phyloP scores from a whole-genome alignment of 179 eudicot genomes.

The Silene vulgaris region DNA sequence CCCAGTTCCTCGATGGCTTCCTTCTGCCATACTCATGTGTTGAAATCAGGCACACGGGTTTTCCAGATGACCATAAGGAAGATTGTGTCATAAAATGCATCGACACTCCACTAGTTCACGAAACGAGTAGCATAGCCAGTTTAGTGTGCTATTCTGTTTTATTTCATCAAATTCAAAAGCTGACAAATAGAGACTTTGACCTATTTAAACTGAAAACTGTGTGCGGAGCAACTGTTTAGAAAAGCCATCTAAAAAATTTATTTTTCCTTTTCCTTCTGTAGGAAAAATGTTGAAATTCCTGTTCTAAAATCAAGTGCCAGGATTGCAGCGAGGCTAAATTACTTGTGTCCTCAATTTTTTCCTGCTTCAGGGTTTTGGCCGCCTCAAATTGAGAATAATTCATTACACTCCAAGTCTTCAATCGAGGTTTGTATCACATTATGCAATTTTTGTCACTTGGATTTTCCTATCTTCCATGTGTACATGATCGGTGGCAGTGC shows the following conservation, averaged over 20 bases:
- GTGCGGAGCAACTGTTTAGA: background rate
- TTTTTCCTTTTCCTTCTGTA: slow-evolving; percentile 29
- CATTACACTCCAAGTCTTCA: slow-evolving; percentile 24
- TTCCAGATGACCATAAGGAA: too few relatives aligned
- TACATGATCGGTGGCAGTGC: slow-evolving; percentile 3
- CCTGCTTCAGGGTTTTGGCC: slow-evolving; percentile 96
- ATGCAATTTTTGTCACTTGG: background rate
- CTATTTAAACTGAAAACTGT: too few relatives aligned
- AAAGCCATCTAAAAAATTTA: background rate
- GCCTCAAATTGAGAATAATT: slow-evolving; percentile 24
- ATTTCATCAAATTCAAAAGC: too few relatives aligned
- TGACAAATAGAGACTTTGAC: too few relatives aligned
- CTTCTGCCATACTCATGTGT: too few relatives aligned
- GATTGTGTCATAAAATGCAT: too few relatives aligned
- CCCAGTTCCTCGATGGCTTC: too few relatives aligned
- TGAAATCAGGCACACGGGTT: too few relatives aligned
- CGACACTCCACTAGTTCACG: too few relatives aligned
- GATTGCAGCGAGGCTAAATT: slow-evolving; percentile 79
- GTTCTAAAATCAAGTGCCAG: slow-evolving; percentile 78
- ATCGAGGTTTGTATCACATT: slow-evolving; percentile 43
- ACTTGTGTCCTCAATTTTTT: slow-evolving; percentile 80
- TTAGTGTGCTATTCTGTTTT: too few relatives aligned
- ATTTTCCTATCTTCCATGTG: slow-evolving; percentile 1
- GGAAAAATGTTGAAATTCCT: slow-evolving; percentile 74
- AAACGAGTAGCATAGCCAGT: too few relatives aligned